phyloP scores from a whole-genome alignment of 2,329 filamentous ascomycete species.

The Trichoderma sp. region DNA sequence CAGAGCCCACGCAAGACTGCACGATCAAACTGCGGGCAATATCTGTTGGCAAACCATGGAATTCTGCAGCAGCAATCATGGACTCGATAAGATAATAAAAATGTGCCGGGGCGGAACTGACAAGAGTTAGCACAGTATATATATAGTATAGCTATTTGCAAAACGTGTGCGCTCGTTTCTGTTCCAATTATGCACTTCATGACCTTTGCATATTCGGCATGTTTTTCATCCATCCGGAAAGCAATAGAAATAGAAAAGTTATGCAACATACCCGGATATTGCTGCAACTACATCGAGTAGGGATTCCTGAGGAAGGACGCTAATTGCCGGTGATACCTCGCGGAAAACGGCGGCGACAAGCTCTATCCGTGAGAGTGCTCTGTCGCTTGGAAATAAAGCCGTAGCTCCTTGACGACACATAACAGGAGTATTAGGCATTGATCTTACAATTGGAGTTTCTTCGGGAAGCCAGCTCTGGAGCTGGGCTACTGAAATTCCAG shows the following conservation, averaged over 20 bases:
- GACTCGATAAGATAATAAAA: constrained; percentile 12
- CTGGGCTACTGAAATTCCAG: constrained; percentile 9
- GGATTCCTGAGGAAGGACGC: constrained; percentile 2
- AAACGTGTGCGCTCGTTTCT: not conserved
- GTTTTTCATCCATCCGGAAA: not conserved
- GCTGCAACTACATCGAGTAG: constrained; percentile 5
- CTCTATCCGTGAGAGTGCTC: constrained; percentile 4
- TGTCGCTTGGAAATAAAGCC: constrained; percentile 3
- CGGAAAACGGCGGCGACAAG: constrained; percentile 4
- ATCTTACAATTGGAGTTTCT: constrained; percentile 9
- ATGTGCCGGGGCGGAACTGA: constrained; percentile 8
- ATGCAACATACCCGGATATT: constrained; percentile 4
- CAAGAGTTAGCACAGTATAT: not conserved
- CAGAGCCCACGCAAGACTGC: constrained; percentile 9
- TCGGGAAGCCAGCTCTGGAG: constrained; percentile 6
- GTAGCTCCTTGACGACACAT: constrained; percentile 8
- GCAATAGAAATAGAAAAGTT: not conserved
- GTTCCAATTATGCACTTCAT: not conserved
- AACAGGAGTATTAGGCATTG: constrained; percentile 11
- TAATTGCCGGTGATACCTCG: not conserved
- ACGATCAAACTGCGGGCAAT: constrained; percentile 2
- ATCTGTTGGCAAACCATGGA: not conserved
- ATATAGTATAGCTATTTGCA: not conserved
- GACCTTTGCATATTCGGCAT: too few relatives aligned
- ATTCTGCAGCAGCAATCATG: not conserved